These are phyloP conservation scores for Closterium sp. DNA, from an alignment of 139 green algal genomes.

Conservation along the genomic window DNA sequence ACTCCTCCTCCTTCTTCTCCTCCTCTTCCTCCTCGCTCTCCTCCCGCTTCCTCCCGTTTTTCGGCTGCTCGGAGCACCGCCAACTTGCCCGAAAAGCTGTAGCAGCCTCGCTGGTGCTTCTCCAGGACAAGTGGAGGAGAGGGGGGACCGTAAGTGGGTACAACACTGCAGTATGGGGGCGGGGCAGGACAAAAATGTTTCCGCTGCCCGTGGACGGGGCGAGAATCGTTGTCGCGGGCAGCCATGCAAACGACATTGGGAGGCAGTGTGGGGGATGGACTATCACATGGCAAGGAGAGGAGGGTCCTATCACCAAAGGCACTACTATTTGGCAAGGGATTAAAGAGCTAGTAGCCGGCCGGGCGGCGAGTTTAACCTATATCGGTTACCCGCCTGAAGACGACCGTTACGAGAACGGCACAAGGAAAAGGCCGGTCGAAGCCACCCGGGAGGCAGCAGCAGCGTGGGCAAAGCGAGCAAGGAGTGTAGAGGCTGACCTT, in stretches of 20 bases:
- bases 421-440: background rate
- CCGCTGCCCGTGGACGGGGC: conserved; percentile 7
- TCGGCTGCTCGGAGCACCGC: conserved; percentile 16
- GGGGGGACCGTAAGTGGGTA: background rate
- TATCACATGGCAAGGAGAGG: conserved; percentile 24
- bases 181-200: conserved; percentile 21
- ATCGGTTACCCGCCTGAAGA: background rate
- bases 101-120: conserved; percentile 29
- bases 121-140: conserved; percentile 24
- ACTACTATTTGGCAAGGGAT: conserved; percentile 10
- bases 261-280: conserved; percentile 39
- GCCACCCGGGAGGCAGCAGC: background rate
- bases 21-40: background rate
- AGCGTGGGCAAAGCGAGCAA: background rate
- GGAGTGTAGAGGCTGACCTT: background rate
- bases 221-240: conserved; percentile 19
- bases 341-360: background rate
- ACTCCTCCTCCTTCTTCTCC: background rate
- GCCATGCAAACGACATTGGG: conserved; percentile 29
- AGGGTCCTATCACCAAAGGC: conserved; percentile 18
- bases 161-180: background rate
- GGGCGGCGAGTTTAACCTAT: background rate
- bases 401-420: background rate
- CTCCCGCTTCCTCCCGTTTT: background rate
- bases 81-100: conserved; percentile 19